phyloP scores from a whole-genome alignment of 169 alveolate species.

The Eimeria nieschulzi region DNA sequence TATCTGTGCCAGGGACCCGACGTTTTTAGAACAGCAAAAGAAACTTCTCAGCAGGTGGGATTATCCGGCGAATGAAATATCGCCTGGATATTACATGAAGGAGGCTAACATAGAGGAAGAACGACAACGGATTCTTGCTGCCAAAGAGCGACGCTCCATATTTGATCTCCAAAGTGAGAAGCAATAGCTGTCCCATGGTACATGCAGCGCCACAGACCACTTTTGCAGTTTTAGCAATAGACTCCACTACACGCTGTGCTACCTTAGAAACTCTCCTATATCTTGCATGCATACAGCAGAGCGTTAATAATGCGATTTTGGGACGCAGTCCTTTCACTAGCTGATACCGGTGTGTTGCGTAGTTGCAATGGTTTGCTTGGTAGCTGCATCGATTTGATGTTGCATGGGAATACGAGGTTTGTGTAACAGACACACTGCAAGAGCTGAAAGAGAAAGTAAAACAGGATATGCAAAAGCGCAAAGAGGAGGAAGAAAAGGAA shows the following conservation, averaged over 20 bases:
- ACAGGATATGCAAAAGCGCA: not conserved
- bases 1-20: conserved; percentile 45
- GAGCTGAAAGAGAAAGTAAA: conserved; percentile 20
- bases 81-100: conserved; percentile 54
- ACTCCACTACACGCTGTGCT: no score
- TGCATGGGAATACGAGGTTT: not conserved
- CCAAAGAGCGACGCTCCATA: conserved; percentile 40
- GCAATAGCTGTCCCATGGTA: no score
- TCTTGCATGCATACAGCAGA: no score
- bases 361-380: no score
- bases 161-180: conserved; percentile 51
- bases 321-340: no score
- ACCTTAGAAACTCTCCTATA: no score
- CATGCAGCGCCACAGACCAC: no score
- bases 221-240: no score
- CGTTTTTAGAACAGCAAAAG: not conserved
- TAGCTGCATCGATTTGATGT: no score
- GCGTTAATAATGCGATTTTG: no score
- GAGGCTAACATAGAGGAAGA: conserved; percentile 38
- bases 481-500: conserved; percentile 45
- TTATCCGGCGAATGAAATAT: conserved; percentile 51
- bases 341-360: no score
- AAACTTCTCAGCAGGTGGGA: conserved; percentile 28
- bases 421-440: conserved; percentile 21
- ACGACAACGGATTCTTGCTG: conserved; percentile 47